These are phyloP conservation scores for Gossypium anomalum DNA, from an alignment of 345 rosid genomes.

Conservation along the genomic window DNA sequence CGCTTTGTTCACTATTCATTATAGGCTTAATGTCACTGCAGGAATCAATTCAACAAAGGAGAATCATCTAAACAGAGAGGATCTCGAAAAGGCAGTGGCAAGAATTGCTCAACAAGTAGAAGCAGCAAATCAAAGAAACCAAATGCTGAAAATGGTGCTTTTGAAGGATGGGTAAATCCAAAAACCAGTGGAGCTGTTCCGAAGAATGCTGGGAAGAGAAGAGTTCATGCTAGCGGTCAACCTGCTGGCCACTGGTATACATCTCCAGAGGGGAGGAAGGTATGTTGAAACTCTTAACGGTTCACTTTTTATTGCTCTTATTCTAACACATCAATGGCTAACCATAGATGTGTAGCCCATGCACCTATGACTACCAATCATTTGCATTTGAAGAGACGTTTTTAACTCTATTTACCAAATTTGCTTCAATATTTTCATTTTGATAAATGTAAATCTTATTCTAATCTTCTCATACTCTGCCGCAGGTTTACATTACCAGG, in stretches of 20 bases:
- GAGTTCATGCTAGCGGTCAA: slow-evolving; percentile 58
- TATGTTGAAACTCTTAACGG: slow-evolving; percentile 18
- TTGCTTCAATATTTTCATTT: not conserved
- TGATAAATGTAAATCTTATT: not conserved
- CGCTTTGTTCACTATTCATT: not conserved
- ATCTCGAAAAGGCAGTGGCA: slow-evolving; percentile 22
- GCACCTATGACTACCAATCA: not conserved
- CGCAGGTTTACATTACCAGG: slow-evolving; percentile 68
- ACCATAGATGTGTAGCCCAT: not conserved
- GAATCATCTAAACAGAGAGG: slow-evolving; percentile 42
- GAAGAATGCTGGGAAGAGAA: slow-evolving; percentile 76
- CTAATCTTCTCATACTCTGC: not conserved
- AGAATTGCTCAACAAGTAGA: slow-evolving; percentile 38
- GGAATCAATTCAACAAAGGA: slow-evolving; percentile 68
- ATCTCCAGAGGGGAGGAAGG: slow-evolving; percentile 77
- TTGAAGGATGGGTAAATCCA: slow-evolving; percentile 63
- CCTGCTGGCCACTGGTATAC: slow-evolving; percentile 79
- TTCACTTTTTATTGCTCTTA: not conserved
- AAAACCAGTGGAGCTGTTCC: slow-evolving; percentile 41
- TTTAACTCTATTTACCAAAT: not conserved
- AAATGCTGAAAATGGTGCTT: slow-evolving; percentile 24
- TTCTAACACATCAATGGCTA: not conserved
- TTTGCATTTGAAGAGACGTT: not conserved
- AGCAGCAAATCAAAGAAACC: slow-evolving; percentile 40
- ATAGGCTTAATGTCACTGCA: slow-evolving; percentile 26